Conservation (phyloP, 805 yeast genomes). For the Nakazawaea holstii region DNA sequence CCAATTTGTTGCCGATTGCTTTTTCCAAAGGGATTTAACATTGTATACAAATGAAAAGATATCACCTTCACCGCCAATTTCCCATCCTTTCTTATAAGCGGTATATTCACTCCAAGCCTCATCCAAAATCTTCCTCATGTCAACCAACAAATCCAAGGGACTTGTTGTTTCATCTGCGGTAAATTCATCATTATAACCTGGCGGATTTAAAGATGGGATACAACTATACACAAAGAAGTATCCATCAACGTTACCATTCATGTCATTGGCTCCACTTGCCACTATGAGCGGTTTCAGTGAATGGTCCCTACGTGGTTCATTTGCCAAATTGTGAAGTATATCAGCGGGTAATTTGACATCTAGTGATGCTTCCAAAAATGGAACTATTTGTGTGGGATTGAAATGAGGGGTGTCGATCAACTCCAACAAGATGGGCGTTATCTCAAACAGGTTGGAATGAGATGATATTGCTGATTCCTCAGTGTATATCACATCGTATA, state of each 20-base stretch:
- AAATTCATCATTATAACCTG: slow-evolving; percentile 38
- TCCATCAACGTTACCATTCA: slow-evolving; percentile 73
- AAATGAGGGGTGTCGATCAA: slow-evolving; percentile 73
- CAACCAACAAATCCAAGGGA: slow-evolving; percentile 32
- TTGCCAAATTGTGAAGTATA: slow-evolving; percentile 54
- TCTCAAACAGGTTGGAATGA: slow-evolving; percentile 9
- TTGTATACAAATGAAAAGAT: slow-evolving; percentile 55
- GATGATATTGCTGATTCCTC: not conserved
- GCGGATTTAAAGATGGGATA: slow-evolving; percentile 59
- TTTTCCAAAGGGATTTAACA: slow-evolving; percentile 53
- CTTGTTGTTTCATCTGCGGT: slow-evolving; percentile 9
- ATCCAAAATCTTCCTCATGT: slow-evolving; percentile 49
- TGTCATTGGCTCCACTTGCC: slow-evolving; percentile 74
- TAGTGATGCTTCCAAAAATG: slow-evolving; percentile 68
- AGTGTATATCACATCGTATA: slow-evolving; percentile 2
- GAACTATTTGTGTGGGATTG: slow-evolving; percentile 61
- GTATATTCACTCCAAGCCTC: slow-evolving; percentile 74
- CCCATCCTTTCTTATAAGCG: slow-evolving; percentile 51
- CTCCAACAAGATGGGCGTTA: slow-evolving; percentile 60
- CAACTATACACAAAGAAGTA: slow-evolving; percentile 66
- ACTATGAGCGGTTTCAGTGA: slow-evolving; percentile 64
- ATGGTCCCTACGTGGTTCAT: slow-evolving; percentile 56
- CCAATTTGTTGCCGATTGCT: slow-evolving; percentile 14
- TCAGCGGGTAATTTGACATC: slow-evolving; percentile 57
- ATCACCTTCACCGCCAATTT: slow-evolving; percentile 63